Evolutionary conservation across 2,329 filamentous ascomycete genomes (phyloP).

Genomic region (Leptographium lundbergii): DNA sequence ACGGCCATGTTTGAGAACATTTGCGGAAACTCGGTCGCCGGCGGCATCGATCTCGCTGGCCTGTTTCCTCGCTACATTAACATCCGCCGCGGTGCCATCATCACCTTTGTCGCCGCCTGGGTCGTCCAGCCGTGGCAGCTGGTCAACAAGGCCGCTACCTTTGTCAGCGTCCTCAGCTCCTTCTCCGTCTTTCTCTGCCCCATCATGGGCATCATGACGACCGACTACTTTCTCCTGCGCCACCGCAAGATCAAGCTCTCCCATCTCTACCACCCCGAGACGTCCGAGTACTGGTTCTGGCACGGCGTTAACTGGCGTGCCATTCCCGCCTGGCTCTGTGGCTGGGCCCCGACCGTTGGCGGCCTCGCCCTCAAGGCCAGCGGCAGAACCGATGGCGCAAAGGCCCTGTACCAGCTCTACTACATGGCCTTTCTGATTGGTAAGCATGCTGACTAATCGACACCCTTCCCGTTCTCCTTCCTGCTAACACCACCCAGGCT

Average conservation of each 20-base stretch:
- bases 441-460: slow-evolving; percentile 10
- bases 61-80: slow-evolving; percentile 41
- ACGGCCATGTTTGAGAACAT: slow-evolving; percentile 32
- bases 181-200: slow-evolving; percentile 19
- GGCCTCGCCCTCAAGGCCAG: slow-evolving; percentile 24
- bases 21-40: slow-evolving; percentile 34
- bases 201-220: slow-evolving; percentile 9
- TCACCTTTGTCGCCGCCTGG: slow-evolving; percentile 31
- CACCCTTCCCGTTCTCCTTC: slow-evolving; percentile 4
- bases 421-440: slow-evolving; percentile 34
- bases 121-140: slow-evolving; percentile 38
- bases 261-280: slow-evolving; percentile 19
- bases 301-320: slow-evolving; percentile 23
- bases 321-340: slow-evolving; percentile 27
- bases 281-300: slow-evolving; percentile 29
- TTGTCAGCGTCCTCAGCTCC: slow-evolving; percentile 30
- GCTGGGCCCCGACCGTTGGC: slow-evolving; percentile 21
- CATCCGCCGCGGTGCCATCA: slow-evolving; percentile 39
- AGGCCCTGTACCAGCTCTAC: slow-evolving; percentile 22
- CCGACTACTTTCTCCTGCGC: slow-evolving; percentile 18
- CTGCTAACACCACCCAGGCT: background rate
- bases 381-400: slow-evolving; percentile 7
- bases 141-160: slow-evolving; percentile 29
- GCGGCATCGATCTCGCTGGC: slow-evolving; percentile 42
- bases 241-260: slow-evolving; percentile 21